Percentiles rank a stretch among this genome's conserved stretches.
Evolutionary conservation across 352 stramenopile species (phyloP).

Genomic region (Phytophthora kernoviae): DNA sequence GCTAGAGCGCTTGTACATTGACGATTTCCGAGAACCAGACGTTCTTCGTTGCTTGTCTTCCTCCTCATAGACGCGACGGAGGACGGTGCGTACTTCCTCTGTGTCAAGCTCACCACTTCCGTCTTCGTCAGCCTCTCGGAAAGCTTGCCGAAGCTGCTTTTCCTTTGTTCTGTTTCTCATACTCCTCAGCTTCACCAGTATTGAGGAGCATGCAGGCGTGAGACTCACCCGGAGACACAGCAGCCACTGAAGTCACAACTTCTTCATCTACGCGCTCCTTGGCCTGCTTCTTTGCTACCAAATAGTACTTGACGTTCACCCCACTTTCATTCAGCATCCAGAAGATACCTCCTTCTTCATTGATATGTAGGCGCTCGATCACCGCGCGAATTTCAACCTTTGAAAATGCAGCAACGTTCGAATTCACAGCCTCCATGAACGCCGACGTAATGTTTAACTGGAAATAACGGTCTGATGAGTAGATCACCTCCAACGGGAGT

Average conservation of each 20-base stretch:
- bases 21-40: slow-evolving; percentile 33
- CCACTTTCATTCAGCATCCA: slow-evolving; percentile 88
- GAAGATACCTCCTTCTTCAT: slow-evolving; percentile 81
- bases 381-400: slow-evolving; percentile 52
- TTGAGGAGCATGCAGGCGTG: slow-evolving; percentile 70
- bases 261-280: slow-evolving; percentile 57
- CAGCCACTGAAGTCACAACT: slow-evolving; percentile 57
- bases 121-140: slow-evolving; percentile 76
- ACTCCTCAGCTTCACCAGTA: slow-evolving; percentile 73
- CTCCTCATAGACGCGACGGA: slow-evolving; percentile 74
- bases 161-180: slow-evolving; percentile 84
- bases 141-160: slow-evolving; percentile 83
- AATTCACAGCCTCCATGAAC: slow-evolving; percentile 84
- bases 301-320: slow-evolving; percentile 80
- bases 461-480: slow-evolving; percentile 84
- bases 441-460: slow-evolving; percentile 85
- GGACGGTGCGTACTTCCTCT: slow-evolving; percentile 74
- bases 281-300: slow-evolving; percentile 72
- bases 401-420: slow-evolving; percentile 67
- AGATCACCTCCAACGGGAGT: slow-evolving; percentile 67
- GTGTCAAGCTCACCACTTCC: slow-evolving; percentile 79
- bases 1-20: slow-evolving; percentile 42
- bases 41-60: slow-evolving; percentile 58
- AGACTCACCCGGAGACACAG: slow-evolving; percentile 51
- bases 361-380: slow-evolving; percentile 74